Evolutionary conservation across 441 rosid genomes (phyloP).

Genomic region (Capsella rubella): DNA sequence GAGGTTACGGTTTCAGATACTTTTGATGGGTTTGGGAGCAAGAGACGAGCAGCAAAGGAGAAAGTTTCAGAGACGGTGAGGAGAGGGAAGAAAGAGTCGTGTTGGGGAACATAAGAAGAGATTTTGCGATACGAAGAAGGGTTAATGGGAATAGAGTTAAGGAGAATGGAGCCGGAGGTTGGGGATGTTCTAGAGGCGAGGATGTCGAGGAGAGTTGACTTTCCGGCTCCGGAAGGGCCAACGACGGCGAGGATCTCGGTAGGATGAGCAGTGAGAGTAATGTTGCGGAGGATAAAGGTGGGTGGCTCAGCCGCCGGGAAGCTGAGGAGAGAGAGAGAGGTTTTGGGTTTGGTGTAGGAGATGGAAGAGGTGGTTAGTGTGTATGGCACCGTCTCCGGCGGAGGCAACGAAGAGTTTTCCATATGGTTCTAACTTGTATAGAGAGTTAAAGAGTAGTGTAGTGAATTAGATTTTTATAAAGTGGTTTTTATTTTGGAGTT

Average conservation of each 20-base stretch:
- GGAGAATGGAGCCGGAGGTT: conserved; percentile 65
- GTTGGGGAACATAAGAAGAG: conserved; percentile 89
- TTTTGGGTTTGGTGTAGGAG: conserved; percentile 61
- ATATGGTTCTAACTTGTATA: conserved; percentile 13
- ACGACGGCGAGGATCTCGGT: conserved; percentile 90
- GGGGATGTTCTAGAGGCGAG: conserved; percentile 83
- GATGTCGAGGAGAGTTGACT: conserved; percentile 91
- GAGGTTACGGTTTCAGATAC: conserved; percentile 51
- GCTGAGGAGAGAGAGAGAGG: conserved; percentile 39
- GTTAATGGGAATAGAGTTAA: conserved; percentile 72
- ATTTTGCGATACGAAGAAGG: conserved; percentile 82
- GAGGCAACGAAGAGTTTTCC: conserved; percentile 38
- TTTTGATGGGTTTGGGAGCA: conserved; percentile 53
- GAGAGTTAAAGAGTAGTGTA: not conserved
- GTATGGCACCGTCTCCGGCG: conserved; percentile 51
- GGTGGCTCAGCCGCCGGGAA: conserved; percentile 56
- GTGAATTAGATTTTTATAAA: conserved; percentile 21
- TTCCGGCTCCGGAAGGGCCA: conserved; percentile 95
- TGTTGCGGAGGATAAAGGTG: conserved; percentile 63
- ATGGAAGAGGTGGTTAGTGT: conserved; percentile 68
- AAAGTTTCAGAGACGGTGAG: conserved; percentile 87
- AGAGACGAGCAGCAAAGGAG: conserved; percentile 70
- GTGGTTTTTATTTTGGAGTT: conserved; percentile 13
- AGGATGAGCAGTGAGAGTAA: conserved; percentile 78
- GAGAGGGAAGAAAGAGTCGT: conserved; percentile 71